Base-by-base conservation (phyloP, 2,329 filamentous ascomycete genomes). In the Arthrobotrys sinensis region DNA sequence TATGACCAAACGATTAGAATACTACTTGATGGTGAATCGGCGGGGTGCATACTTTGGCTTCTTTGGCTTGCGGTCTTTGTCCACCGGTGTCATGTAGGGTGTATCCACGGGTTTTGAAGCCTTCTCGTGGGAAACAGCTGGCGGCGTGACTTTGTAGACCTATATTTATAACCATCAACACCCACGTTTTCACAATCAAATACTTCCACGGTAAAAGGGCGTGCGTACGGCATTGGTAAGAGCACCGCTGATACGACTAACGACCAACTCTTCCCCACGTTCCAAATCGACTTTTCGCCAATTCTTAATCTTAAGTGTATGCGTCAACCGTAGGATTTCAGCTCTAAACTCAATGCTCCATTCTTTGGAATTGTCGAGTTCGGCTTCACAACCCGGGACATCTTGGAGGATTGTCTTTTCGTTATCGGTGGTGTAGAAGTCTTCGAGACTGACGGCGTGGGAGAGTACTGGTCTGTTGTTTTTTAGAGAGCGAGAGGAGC, bases 231-330 rank as follows among this genome's bases (percentile, higher is more conserved):
- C 94, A 83, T 99, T 99, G 19, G 96, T 99, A 81, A 99, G 85
- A 7, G 96, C 96, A 78, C 96, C 96, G 83, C 95, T 97, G 32
- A 96, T 86, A 62, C 93, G 89, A 84, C 92, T 88, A 4, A 96
- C 91, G 1, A 88, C 88, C 80, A 96, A 90, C 43, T 86, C 87
- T 63, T 90, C 89, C 80, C 91, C 92, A 80, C 87, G 86, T 10
- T 93, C 91, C 64, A 95, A 85, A 0, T 93, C 89, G 0, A 99
- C 90, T 76, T 90, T 90, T 66, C 94, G 90, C 96, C 96, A 99
- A 8, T 95, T 93, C 83, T 97, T 97, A 36, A 98, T 88, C 66
- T 90, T 90, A 65, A 99, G 86, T 0, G 96, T 99, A 84, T 98
- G 96, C 0, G 93, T 88, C 73, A 98, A 87, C 43, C 94, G 92